phyloP scores from a whole-genome alignment of 306 rosid species.

The Pyrus bretschneideri region DNA sequence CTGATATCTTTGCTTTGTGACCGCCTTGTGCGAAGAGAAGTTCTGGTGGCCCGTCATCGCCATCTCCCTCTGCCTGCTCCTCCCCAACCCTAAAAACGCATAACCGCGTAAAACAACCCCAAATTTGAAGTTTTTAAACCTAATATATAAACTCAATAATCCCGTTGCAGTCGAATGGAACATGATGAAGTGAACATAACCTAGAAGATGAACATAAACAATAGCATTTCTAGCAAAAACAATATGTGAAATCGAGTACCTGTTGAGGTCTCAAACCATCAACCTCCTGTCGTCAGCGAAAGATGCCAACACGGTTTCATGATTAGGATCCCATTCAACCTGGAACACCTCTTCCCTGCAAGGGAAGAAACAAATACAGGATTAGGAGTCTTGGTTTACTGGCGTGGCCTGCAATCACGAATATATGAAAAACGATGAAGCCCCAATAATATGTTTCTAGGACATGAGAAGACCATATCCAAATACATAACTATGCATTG shows the following conservation, averaged over 20 bases:
- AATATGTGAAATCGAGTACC: constrained; percentile 28
- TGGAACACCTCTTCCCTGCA: constrained; percentile 88
- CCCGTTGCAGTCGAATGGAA: not conserved
- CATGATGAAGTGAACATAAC: not conserved
- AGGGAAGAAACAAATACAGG: constrained; percentile 5
- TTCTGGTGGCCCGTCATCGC: constrained; percentile 87
- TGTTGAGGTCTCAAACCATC: constrained; percentile 94
- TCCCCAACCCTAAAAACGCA: constrained; percentile 59
- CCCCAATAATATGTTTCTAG: not conserved
- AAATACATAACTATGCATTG: not conserved
- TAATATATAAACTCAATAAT: not conserved
- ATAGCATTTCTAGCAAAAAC: not conserved
- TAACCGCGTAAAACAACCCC: not conserved
- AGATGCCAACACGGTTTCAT: constrained; percentile 78
- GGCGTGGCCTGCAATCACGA: too few species aligned
- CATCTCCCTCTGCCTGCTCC: constrained; percentile 80
- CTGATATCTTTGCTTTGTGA: constrained; percentile 87
- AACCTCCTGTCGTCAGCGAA: constrained; percentile 82
- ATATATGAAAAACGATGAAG: not conserved
- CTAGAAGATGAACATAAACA: not conserved
- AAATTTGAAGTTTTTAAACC: not conserved
- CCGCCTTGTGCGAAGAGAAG: constrained; percentile 85
- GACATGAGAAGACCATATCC: not conserved
- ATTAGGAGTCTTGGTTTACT: not conserved
- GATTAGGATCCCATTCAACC: constrained; percentile 99